A percentile compares a stretch with the other conserved stretches of the same genome.
Conservation (phyloP, 345 rosid genomes). For the Barbarea vulgaris region DNA sequence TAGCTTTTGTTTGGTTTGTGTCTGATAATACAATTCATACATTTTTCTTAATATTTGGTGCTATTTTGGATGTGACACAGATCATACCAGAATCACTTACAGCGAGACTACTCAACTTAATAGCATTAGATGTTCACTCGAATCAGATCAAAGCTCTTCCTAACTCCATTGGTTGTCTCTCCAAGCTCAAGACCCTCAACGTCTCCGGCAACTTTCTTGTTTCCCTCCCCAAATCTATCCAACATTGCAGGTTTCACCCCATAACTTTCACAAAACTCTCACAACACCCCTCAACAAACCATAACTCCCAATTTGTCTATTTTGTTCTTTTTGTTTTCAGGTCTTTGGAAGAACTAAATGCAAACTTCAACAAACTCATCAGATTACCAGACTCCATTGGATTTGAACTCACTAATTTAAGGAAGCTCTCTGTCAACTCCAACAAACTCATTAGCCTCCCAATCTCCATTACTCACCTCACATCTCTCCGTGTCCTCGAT, state of each 20-base stretch:
- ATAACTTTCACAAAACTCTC: constrained; percentile 5
- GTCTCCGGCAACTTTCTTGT: constrained; percentile 77
- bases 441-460: constrained; percentile 77
- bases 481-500: constrained; percentile 59
- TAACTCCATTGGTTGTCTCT: constrained; percentile 81
- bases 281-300: constrained; percentile 4
- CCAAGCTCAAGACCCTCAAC: constrained; percentile 76
- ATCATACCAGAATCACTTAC: constrained; percentile 79
- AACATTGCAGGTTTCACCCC: constrained; percentile 72
- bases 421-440: constrained; percentile 71
- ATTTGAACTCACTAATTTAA: constrained; percentile 65
- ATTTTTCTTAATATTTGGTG: background rate
- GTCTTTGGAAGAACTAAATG: constrained; percentile 76
- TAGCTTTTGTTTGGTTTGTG: background rate
- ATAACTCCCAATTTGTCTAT: background rate
- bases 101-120: constrained; percentile 76
- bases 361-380: constrained; percentile 83
- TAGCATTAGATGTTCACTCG: constrained; percentile 78
- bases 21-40: background rate
- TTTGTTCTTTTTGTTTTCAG: constrained; percentile 39
- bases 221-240: constrained; percentile 66
- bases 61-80: constrained; percentile 43
- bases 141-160: constrained; percentile 79
- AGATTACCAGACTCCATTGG: constrained; percentile 74
- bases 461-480: constrained; percentile 61